Evolutionary conservation across 1,139 yeast genomes (phyloP), one percentile per base, ranked within the genome.

Genomic region (Scheffersomyces titani): DNA sequence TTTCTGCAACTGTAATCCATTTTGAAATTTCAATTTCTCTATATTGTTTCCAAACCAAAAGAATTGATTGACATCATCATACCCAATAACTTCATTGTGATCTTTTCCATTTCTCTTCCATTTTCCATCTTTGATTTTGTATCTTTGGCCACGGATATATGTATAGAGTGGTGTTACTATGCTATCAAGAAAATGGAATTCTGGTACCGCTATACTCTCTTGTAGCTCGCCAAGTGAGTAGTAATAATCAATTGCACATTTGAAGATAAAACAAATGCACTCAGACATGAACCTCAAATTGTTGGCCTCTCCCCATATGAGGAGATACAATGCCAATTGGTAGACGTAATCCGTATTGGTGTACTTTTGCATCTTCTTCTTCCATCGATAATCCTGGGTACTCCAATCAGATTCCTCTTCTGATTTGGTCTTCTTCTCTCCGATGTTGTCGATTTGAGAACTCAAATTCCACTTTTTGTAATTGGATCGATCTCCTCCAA

Each of bases 21-120:
- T 78, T 3, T 65, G 61, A 9, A 86, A 65, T 16, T 66, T 70
- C 13, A 92, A 73, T 51, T 80, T 74, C 52, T 78, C 74, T 13
- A 92, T 70, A 0, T 92, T 91, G 56, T 84, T 81, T 0, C 84
- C 81, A 62, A 86, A 86, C 97, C 97, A 92, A 67, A 92, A 92
- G 21, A 89, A 77, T 67, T 89, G 97, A 69, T 92, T 92, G 54
- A 90, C 79, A 68, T 92, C 97, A 70, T 92, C 97, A 66, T 92
- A 92, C 0, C 97, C 97, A 59, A 92, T 86, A 2, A 87, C 82
- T 47, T 80, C 75, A 57, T 82, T 76, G 66, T 92, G 97, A 67
- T 92, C 97, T 53, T 78, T 82, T 54, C 83, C 87, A 47, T 78
- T 77, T 59, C 81, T 79, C 1, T 78, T 68, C 75, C 82, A 81